Conservation (phyloP, 345 rosid genomes). For the Camelina sativa region DNA sequence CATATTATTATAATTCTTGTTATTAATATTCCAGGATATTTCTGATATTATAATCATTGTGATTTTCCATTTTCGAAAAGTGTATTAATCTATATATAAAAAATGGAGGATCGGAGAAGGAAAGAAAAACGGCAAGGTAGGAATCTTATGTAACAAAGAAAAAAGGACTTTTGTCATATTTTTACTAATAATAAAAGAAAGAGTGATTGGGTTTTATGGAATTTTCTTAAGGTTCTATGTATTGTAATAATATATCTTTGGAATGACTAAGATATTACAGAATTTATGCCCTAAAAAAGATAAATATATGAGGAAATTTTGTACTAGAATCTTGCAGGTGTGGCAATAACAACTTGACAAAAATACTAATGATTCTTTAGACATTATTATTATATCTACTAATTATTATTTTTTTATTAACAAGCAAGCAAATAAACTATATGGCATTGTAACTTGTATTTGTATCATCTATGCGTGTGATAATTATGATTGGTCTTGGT, state of each 20-base stretch:
- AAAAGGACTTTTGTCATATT: conserved; percentile 33
- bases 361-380: conserved; percentile 31
- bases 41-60: conserved; percentile 39
- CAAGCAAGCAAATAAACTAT: not conserved
- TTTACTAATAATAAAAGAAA: conserved; percentile 46
- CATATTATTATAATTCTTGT: conserved; percentile 44
- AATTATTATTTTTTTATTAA: conserved; percentile 8
- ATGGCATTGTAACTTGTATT: conserved; percentile 3
- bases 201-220: conserved; percentile 33
- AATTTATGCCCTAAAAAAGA: conserved; percentile 38
- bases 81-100: conserved; percentile 47
- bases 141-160: conserved; percentile 42
- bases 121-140: conserved; percentile 20
- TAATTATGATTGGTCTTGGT: not conserved
- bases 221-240: conserved; percentile 46
- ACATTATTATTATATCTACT: conserved; percentile 21
- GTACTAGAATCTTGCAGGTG: conserved; percentile 27
- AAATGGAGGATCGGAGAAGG: conserved; percentile 43
- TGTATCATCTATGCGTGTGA: conserved; percentile 16
- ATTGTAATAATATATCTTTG: conserved; percentile 30
- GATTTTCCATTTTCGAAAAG: conserved; percentile 38
- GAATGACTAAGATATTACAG: conserved; percentile 29
- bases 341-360: conserved; percentile 36
- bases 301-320: conserved; percentile 34
- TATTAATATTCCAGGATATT: conserved; percentile 42